Evolutionary conservation across 2,329 filamentous ascomycete genomes (phyloP).

Genomic region (Xylaria sp.): DNA sequence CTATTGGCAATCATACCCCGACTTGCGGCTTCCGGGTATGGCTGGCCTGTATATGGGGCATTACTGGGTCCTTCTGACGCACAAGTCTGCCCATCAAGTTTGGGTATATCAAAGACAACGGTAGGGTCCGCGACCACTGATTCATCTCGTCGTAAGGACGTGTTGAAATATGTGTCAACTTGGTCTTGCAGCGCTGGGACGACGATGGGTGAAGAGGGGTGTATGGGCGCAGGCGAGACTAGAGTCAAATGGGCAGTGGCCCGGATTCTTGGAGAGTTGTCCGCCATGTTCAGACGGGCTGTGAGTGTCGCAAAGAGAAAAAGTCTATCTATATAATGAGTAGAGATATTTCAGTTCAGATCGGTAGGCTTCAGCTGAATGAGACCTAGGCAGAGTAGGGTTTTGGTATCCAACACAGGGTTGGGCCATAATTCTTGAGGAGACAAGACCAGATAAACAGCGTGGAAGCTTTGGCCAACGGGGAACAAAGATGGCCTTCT

Average conservation of each 20-base stretch:
- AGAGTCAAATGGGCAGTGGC: slow-evolving; percentile 60
- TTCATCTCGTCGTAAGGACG: slow-evolving; percentile 40
- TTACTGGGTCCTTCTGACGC: slow-evolving; percentile 1
- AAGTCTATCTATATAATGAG: neutral
- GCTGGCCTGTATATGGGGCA: neutral
- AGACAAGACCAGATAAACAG: neutral
- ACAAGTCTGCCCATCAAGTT: slow-evolving; percentile 13
- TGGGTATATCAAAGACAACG: neutral
- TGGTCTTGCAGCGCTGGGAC: slow-evolving; percentile 59
- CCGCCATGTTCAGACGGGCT: too few species aligned
- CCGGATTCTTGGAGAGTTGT: slow-evolving; percentile 54
- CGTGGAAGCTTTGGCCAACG: neutral
- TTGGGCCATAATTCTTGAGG: neutral
- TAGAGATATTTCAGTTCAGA: neutral
- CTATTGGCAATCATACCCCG: slow-evolving; percentile 33
- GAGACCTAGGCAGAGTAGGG: neutral
- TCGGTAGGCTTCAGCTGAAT: neutral
- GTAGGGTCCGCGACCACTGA: slow-evolving; percentile 32
- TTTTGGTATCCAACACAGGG: neutral
- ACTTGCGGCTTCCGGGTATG: neutral
- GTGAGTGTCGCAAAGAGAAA: too few species aligned
- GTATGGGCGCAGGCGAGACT: slow-evolving; percentile 55
- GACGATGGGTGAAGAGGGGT: slow-evolving; percentile 53
- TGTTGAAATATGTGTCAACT: slow-evolving; percentile 56
- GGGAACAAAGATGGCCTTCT: too few species aligned